phyloP scores from a whole-genome alignment of 441 rosid species.

The Populus hybrid region DNA sequence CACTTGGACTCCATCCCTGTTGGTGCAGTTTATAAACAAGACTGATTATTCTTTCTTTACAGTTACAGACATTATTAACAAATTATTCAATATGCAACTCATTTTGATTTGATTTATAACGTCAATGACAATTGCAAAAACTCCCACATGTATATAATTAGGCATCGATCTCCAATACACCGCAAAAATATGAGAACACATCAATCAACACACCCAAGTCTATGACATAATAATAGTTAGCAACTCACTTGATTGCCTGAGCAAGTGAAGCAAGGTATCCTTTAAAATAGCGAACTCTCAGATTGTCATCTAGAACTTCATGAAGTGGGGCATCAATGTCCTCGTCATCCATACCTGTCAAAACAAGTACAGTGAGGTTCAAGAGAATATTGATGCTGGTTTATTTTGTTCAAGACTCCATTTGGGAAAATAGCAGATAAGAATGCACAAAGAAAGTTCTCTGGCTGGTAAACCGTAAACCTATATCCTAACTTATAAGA shows the following conservation, averaged over 20 bases:
- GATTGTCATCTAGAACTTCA: conserved; percentile 81
- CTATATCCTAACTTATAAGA: too few species aligned
- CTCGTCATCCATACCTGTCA: conserved; percentile 92
- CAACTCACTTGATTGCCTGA: conserved; percentile 67
- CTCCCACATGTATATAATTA: neutral
- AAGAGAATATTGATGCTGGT: neutral
- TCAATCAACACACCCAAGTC: neutral
- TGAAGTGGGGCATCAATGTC: conserved; percentile 56
- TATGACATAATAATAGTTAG: neutral
- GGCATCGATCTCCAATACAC: neutral
- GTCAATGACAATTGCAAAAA: neutral
- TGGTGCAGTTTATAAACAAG: neutral
- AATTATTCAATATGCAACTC: too few species aligned
- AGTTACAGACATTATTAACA: neutral
- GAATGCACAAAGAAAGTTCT: too few species aligned
- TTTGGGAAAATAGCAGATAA: too few species aligned
- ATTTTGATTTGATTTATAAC: neutral
- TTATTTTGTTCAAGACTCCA: too few species aligned
- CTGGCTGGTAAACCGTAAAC: too few species aligned
- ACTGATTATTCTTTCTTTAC: neutral
- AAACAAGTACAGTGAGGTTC: neutral
- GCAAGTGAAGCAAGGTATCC: conserved; percentile 68
- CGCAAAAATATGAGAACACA: neutral
- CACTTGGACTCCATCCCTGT: conserved; percentile 79
- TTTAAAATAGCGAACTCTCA: conserved; percentile 61